A percentile compares a stretch with the other conserved stretches of the same genome.
These are phyloP conservation scores for Candida germanica DNA, from an alignment of 805 yeast genomes.

Conservation along the genomic window DNA sequence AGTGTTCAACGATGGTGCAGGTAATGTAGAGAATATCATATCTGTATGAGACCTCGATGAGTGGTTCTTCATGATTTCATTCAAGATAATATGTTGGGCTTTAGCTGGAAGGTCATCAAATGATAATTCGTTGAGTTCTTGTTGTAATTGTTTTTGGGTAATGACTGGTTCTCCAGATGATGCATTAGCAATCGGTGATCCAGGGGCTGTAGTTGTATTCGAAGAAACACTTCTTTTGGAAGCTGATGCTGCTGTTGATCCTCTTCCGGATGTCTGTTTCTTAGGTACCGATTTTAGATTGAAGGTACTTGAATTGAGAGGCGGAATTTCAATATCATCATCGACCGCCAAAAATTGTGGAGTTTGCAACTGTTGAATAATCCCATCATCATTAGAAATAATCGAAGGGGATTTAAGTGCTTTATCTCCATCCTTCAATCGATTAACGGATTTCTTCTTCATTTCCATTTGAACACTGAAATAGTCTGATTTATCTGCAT, in stretches of 20 bases:
- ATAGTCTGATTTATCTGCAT: conserved; percentile 13
- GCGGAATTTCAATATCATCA: conserved; percentile 17
- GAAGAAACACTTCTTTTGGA: background rate
- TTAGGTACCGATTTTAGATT: conserved; percentile 7
- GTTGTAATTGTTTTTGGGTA: conserved; percentile 34
- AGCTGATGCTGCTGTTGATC: background rate
- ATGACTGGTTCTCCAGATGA: conserved; percentile 5
- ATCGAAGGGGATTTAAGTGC: conserved; percentile 30
- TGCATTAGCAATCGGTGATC: background rate
- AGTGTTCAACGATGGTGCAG: conserved; percentile 83
- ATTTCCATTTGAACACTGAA: conserved; percentile 10
- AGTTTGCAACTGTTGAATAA: conserved; percentile 31
- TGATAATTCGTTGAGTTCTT: conserved; percentile 40
- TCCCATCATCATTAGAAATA: conserved; percentile 34
- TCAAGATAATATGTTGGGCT: conserved; percentile 85
- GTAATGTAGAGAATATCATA: conserved; percentile 83
- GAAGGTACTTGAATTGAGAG: conserved; percentile 12
- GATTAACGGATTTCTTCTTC: conserved; percentile 9
- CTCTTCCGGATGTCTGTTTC: background rate
- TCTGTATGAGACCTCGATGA: conserved; percentile 57
- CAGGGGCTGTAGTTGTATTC: background rate
- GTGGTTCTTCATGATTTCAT: conserved; percentile 71
- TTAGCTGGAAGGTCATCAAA: conserved; percentile 89
- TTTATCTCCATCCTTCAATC: conserved; percentile 2
- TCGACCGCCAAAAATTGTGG: conserved; percentile 32